A percentile compares a stretch with the other conserved stretches of the same genome.
phyloP scores from a whole-genome alignment of 2,329 filamentous ascomycete species.

The Verticillium klebahnii region DNA sequence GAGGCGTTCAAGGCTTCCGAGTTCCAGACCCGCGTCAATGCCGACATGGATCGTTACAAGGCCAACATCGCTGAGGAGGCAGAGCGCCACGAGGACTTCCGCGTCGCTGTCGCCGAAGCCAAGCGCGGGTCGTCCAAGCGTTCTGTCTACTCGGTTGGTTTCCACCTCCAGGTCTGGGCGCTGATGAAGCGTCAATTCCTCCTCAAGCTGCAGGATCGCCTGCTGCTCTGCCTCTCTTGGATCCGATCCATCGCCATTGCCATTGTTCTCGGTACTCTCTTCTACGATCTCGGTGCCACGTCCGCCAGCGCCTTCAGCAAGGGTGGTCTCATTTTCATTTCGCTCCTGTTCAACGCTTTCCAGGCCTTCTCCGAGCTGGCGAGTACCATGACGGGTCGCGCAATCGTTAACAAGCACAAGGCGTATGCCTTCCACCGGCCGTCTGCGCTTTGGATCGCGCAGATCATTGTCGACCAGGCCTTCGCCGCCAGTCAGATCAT shows the following conservation, averaged over 20 bases:
- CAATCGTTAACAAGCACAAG: slow-evolving; percentile 79
- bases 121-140: slow-evolving; percentile 72
- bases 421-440: slow-evolving; percentile 80
- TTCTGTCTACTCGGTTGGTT: slow-evolving; percentile 79
- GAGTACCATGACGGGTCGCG: slow-evolving; percentile 68
- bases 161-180: slow-evolving; percentile 77
- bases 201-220: slow-evolving; percentile 81
- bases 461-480: slow-evolving; percentile 72
- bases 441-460: slow-evolving; percentile 76
- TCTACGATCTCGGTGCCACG: slow-evolving; percentile 61
- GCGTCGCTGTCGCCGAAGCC: slow-evolving; percentile 67
- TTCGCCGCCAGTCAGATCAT: slow-evolving; percentile 69
- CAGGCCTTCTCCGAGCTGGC: slow-evolving; percentile 76
- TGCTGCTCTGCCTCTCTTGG: slow-evolving; percentile 73
- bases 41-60: slow-evolving; percentile 68
- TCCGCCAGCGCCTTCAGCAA: slow-evolving; percentile 73
- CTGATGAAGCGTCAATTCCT: slow-evolving; percentile 79
- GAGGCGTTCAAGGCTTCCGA: slow-evolving; percentile 66
- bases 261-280: slow-evolving; percentile 76
- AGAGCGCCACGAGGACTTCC: slow-evolving; percentile 70
- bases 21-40: slow-evolving; percentile 49
- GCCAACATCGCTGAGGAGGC: slow-evolving; percentile 58
- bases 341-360: slow-evolving; percentile 82
- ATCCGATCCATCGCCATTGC: slow-evolving; percentile 63
- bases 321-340: slow-evolving; percentile 75